Evolutionary conservation across 2,329 filamentous ascomycete genomes (phyloP), one percentile per base, ranked within the genome.

Genomic region (Alternaria angustiovoidea): DNA sequence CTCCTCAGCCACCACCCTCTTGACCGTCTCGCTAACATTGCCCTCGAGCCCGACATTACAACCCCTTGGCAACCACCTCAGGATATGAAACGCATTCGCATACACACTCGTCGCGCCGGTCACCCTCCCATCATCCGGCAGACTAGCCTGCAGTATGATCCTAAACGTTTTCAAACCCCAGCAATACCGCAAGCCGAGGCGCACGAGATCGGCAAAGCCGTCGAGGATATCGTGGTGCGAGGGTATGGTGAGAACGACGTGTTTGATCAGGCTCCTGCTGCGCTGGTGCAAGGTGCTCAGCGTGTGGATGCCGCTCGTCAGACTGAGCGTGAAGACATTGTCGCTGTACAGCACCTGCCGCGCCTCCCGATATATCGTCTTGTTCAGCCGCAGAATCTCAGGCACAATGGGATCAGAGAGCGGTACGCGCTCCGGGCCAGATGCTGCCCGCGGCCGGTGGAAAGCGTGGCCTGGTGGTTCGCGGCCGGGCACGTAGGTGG

Each of bases 71-170:
- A 83, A 63, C 81, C 81, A 83, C 14, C 81, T 63, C 38, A 83
- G 65, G 34, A 82, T 82, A 59, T 82, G 81, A 58, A 83, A 83
- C 0, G 80, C 81, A 57, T 82, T 82, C 14, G 80, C 80, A 57
- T 82, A 82, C 7, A 82, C 79, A 24, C 78, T 81, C 3, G 77
- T 80, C 26, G 79, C 78, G 8, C 76, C 75, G 1, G 54, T 61
- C 9, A 63, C 51, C 8, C 61, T 36, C n/a, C 66, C 62, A 30
- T 77, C 75, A 41, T 74, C 72, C 0, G 75, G 75, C 18, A 78
- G 61, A 41, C 68, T 68, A 4, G 68, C 63, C 20, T 74, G 78
- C 48, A 82, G 71, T 18, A 76, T 70, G 28, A 83, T 79, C 36
- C 76, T 77, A 51, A 82, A 76, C 1, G 67, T 78, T 64, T 79